Percentiles rank a stretch among this genome's conserved stretches.
Evolutionary conservation across 164 flowering plant genomes (phyloP).

Genomic region (Umbilicus rupestris): DNA sequence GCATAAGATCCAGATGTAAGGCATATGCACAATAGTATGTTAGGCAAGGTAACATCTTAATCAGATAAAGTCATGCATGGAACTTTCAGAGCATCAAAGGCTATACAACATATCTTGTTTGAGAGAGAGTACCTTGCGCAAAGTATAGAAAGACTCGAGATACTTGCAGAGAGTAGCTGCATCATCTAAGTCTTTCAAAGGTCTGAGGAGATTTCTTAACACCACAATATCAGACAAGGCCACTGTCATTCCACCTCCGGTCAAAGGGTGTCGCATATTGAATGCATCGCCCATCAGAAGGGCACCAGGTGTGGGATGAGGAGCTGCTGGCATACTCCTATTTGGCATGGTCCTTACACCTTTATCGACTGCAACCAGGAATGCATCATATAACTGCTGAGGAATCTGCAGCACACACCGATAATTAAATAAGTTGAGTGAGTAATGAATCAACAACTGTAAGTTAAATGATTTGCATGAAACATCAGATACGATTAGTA

Average conservation of each 20-base stretch:
- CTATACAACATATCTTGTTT: neutral
- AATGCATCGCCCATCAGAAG: slow-evolving; percentile 12
- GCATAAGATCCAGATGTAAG: neutral
- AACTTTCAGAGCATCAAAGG: neutral
- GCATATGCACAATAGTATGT: neutral
- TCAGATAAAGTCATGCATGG: neutral
- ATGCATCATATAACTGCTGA: slow-evolving; percentile 7
- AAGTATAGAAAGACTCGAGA: slow-evolving; percentile 10
- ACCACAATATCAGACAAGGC: slow-evolving; percentile 11
- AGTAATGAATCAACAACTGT: neutral
- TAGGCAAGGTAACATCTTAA: neutral
- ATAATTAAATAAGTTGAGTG: neutral
- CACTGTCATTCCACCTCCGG: slow-evolving; percentile 12
- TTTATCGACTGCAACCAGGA: slow-evolving; percentile 7
- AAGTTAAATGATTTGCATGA: neutral
- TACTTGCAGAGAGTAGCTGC: slow-evolving; percentile 9
- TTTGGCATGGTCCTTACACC: slow-evolving; percentile 11
- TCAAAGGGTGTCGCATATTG: slow-evolving; percentile 11
- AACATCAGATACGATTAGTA: neutral
- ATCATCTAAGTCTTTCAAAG: slow-evolving; percentile 9
- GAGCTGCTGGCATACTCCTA: slow-evolving; percentile 10
- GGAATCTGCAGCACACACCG: slow-evolving; percentile 5
- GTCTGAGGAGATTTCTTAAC: slow-evolving; percentile 8
- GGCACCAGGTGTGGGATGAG: slow-evolving; percentile 11
- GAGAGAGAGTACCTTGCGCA: slow-evolving; percentile 2